Evolutionary conservation across 2,329 filamentous ascomycete species (phyloP), one percentile per base, ranked within the genome.

Genomic region (Epichloe glyceriae): DNA sequence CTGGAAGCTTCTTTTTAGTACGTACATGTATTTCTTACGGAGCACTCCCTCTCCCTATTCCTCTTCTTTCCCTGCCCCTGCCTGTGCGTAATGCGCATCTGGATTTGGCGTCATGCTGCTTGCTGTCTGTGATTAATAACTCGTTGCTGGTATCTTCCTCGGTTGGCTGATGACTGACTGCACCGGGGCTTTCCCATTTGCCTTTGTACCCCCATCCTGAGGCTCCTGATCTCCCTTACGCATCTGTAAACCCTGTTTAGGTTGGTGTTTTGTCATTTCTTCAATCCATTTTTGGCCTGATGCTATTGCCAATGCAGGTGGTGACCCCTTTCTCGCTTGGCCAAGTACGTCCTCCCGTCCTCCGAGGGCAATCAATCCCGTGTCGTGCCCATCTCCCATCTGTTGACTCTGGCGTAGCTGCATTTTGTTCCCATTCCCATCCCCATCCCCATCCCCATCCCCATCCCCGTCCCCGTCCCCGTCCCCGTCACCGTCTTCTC

Each of bases 231-330:
- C 22, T 14, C 20, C 37, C n/a, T 15, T 17, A 11, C 30, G 10
- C 26, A 46, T 50, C 49, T 50, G 30, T 2, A 38, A 46, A n/a
- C n/a, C 35, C 19, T 17, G 6, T 34, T 49, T n/a, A 26, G 41
- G 17, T 35, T 52, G 46, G 41, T 49, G 50, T 41, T 52, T 52
- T 45, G 30, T 38, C 20, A 44, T 37, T 46, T 46, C 47, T n/a
- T 42, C 30, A 49, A 38, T 6, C 15, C 26, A n/a, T 8, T 49
- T 20, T 46, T 15, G 30, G n/a, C n/a, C 39, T 30, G 37, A 40
- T 30, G 49, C 34, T 8, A 30, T 46, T 50, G 49, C 35, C 35
- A 40, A 46, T 40, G 40, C 43, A 35, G 11, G 12, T 37, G 44
- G 15, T 26, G 46, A 48, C 39, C 40, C 40, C 22, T 39, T 44